Conservation (phyloP, 306 rosid species). For the Hippophae rhamnoides region DNA sequence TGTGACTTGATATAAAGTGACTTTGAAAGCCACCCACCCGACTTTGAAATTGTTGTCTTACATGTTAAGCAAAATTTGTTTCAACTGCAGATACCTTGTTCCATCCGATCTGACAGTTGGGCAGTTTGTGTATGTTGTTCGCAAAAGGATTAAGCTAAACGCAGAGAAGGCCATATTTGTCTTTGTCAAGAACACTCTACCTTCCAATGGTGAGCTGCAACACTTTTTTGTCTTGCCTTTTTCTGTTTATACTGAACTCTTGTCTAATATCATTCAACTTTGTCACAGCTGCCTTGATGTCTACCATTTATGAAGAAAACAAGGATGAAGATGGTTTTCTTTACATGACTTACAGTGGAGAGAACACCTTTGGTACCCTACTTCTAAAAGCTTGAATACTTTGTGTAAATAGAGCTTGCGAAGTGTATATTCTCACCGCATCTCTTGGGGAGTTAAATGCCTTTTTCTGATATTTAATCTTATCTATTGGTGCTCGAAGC, state of each 20-base stretch:
- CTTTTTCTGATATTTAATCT: no score
- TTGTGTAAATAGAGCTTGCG: slow-evolving; percentile 33
- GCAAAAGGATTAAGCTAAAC: slow-evolving; percentile 76
- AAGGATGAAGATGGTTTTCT: slow-evolving; percentile 95
- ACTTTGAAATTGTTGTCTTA: not conserved
- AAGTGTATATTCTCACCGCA: slow-evolving; percentile 29
- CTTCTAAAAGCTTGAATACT: slow-evolving; percentile 8
- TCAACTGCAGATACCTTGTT: slow-evolving; percentile 72
- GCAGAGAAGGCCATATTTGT: slow-evolving; percentile 87
- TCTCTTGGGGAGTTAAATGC: not conserved
- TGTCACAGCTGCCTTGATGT: slow-evolving; percentile 72
- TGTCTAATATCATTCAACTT: slow-evolving; percentile 3
- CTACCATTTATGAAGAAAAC: slow-evolving; percentile 68
- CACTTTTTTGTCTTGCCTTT: slow-evolving; percentile 1
- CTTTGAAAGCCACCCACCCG: no score
- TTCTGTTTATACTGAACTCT: not conserved
- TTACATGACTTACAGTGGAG: slow-evolving; percentile 97
- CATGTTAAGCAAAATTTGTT: not conserved
- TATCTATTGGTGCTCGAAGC: no score
- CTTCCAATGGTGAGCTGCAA: slow-evolving; percentile 60
- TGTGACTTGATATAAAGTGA: no score
- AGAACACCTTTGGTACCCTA: slow-evolving; percentile 69
- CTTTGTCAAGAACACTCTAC: slow-evolving; percentile 65
- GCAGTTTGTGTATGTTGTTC: slow-evolving; percentile 78
- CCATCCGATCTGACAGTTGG: slow-evolving; percentile 88